Base-by-base conservation (phyloP, 768 basidiomycete genomes). In the Boletus sp. region DNA sequence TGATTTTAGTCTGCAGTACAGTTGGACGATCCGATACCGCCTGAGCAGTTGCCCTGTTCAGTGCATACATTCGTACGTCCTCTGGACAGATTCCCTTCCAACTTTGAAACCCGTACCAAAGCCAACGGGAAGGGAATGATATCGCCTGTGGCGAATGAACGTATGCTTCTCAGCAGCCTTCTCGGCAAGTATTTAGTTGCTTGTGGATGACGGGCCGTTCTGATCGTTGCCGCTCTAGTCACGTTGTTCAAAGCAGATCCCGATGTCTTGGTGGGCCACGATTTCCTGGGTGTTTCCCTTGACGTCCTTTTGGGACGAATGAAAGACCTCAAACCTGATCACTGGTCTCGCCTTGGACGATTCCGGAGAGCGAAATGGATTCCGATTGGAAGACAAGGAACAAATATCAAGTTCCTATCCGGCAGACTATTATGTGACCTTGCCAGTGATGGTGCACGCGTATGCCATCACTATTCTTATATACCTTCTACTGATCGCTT, bases 371-470 rank as follows among this genome's bases (percentile, higher is more conserved):
- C 84, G 14, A 88, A 80, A 62, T 93, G 88, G 89, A 91, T 93
- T 0, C 77, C 74, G 19, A 86, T 93, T 39, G 87, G 90, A 11
- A 85, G 80, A 56, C 87, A 91, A 59, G 93, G 93, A 0, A 82
- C 86, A 14, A 98, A 98, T 64, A 72, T 93, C 46, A 83, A 79
- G 60, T 88, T 98, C 62, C 63, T 97, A 42, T 83, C 83, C 48
- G 97, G 97, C 4, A 80, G 97, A 27, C 67, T 99, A 63, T 74
- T 98, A 5, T 94, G 93, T 59, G 97, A 99, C 69, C 79, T 99
- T 34, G 88, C 92, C 3, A 94, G 93, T 64, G 96, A 98, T 60
- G 92, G 90, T 32, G 93, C 92, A 14, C 97, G 94, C 78, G 94
- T 92, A 61, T 1, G 79, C 52, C 1, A 19, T 41, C 41, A 2